Base-by-base conservation (phyloP, 2,329 filamentous ascomycete species). In the Pseudopithomyces maydicus region DNA sequence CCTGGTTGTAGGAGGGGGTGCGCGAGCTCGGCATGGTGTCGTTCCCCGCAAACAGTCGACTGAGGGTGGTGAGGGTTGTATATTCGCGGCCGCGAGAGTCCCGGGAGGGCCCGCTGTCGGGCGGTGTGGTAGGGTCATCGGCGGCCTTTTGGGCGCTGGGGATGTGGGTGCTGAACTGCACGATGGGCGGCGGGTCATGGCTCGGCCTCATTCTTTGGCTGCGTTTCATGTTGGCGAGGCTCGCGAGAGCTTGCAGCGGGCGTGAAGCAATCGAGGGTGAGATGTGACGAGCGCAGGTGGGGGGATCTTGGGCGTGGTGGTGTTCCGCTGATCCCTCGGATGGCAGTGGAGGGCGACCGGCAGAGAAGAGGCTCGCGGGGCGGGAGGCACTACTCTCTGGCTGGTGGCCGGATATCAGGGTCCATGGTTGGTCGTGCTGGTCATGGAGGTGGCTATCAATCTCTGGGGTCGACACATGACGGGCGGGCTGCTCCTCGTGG, bases 61-160 rank as follows among this genome's bases (percentile, higher is more conserved):
- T 80, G 49, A 82, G 67, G 3, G 79, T 78, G 14, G 77, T 78
- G 50, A 78, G 69, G 5, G 78, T 78, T 4, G 75, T 72, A 43
- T 77, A 77, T 19, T 77, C 74, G 36, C 71, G 64, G 36, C 73
- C 62, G 41, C 65, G 59, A 3, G 64, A 67, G 33, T 76, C 73
- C 48, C 67, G 57, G 11, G 60, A 57, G 6, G 63, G 63, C 6
- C 67, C 60, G 54, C 62, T 69, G 32, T 77, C 72, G 15, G 78
- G 68, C 3, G 77, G 75, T 1, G 74, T 76, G 10, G 73, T 78
- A 0, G 80, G 79, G 63, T 82, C 80, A 67, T 82, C 80, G 47
- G 71, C 76, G 66, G 80, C 79, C 65, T 82, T 82, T 59, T 81
- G 78, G 6, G 77, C 80, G 44, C 71, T 66, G 14, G 78, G 75